A percentile compares a stretch with the other conserved stretches of the same genome.
phyloP scores from a whole-genome alignment of 169 alveolate species.

The Plasmodium billcollinsi region DNA sequence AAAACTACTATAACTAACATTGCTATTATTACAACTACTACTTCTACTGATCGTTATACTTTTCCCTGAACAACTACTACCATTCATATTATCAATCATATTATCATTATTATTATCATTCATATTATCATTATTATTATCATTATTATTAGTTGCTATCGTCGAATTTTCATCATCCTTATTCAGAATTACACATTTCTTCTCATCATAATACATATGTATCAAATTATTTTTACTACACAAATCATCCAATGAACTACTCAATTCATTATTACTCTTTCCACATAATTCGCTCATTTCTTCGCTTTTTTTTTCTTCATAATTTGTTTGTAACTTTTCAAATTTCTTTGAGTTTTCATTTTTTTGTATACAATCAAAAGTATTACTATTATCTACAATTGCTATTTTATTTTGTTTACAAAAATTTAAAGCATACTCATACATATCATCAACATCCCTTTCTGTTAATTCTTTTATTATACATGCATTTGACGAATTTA shows the following conservation, averaged over 20 bases:
- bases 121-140: no score
- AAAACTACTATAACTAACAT: not conserved
- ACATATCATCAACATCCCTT: conserved; percentile 12
- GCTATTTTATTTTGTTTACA: conserved; percentile 41
- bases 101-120: no score
- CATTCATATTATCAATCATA: no score
- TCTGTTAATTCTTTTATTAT: no score
- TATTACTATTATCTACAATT: conserved; percentile 17
- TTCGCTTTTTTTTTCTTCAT: not conserved
- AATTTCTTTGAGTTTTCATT: not conserved
- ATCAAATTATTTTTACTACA: no score
- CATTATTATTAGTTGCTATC: no score
- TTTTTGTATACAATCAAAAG: not conserved
- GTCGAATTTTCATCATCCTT: no score
- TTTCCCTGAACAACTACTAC: no score
- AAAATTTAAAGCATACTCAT: conserved; percentile 37
- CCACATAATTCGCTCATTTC: no score
- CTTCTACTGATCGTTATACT: not conserved
- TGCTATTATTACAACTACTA: not conserved
- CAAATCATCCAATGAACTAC: not conserved
- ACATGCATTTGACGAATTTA: no score
- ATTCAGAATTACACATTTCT: no score
- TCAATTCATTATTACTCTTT: not conserved
- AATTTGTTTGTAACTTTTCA: not conserved
- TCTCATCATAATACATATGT: no score